Base-by-base conservation (phyloP, 2,329 filamentous ascomycete species). In the Fusarium camptoceras region DNA sequence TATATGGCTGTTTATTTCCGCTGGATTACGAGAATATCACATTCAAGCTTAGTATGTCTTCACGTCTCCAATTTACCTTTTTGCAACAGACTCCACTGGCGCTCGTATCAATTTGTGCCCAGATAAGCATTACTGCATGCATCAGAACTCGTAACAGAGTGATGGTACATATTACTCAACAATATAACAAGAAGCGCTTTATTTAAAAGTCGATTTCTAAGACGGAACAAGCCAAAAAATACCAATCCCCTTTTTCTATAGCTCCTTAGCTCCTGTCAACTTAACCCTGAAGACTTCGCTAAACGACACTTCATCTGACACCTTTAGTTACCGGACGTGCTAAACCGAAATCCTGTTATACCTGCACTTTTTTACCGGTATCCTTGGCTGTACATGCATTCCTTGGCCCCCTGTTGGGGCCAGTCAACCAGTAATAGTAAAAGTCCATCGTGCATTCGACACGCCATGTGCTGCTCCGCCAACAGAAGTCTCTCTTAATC, bases 401-500 rank as follows among this genome's bases (percentile, higher is more conserved):
- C 30, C 24, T 42, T 34, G 10, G 10, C 16, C 27, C 34, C 25
- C 18, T 28, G 18, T 14, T 22, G 25, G 16, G 9, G 16, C n/a
- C 18, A 16, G 22, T n/a, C 20, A 28, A 6, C 25, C 49, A n/a
- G 41, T 41, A 10, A 53, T 22, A 16, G 22, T 39, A 25, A 41
- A 20, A 18, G 27, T 27, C 16, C 49, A 41, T 51, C 37, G 54
- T 46, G 41, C 25, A 34, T 28, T 54, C 18, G 25, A 39, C 24
- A 25, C n/a, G 43, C 6, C 18, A 7, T 51, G 18, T 25, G 44
- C n/a, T 56, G 24, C 28, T 49, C 31, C 25, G 30, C 30, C n/a
- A 42, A 24, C 34, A 59, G 48, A 18, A 28, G 25, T 7, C 11
- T 34, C 43, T 51, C 55, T 79, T 81, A 88, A 75, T 93, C 92